These are phyloP conservation scores for Salix udensis DNA, from an alignment of 345 rosid genomes.

Conservation along the genomic window DNA sequence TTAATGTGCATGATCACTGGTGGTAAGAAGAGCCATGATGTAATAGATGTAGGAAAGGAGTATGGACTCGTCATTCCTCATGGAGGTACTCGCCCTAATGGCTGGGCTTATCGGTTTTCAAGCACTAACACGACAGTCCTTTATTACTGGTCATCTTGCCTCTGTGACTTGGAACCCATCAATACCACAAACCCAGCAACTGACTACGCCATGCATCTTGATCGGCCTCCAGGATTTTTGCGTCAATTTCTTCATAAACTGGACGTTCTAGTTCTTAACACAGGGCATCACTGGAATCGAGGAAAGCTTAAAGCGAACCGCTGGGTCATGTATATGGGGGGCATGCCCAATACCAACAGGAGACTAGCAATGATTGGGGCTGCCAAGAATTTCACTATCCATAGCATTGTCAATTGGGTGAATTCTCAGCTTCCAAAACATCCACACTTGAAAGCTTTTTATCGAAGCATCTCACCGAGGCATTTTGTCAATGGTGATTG, in stretches of 20 bases:
- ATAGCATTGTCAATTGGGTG: conserved; percentile 66
- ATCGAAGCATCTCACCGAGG: conserved; percentile 72
- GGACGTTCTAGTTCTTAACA: conserved; percentile 67
- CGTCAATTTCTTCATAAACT: conserved; percentile 48
- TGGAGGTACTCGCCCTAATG: conserved; percentile 56
- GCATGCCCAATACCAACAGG: conserved; percentile 47
- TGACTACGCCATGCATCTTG: conserved; percentile 77
- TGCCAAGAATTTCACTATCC: conserved; percentile 70
- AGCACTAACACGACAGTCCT: conserved; percentile 65
- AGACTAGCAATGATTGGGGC: conserved; percentile 53
- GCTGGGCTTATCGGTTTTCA: conserved; percentile 75
- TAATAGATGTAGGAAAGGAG: conserved; percentile 55
- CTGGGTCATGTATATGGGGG: conserved; percentile 74
- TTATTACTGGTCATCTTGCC: conserved; percentile 71
- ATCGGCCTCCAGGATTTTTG: conserved; percentile 73
- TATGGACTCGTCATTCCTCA: conserved; percentile 50
- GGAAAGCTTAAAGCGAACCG: conserved; percentile 61
- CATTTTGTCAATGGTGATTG: conserved; percentile 81
- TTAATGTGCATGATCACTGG: conserved; percentile 78
- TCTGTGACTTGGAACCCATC: conserved; percentile 62
- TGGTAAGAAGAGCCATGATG: conserved; percentile 44
- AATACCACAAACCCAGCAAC: conserved; percentile 42
- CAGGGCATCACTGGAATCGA: conserved; percentile 82
- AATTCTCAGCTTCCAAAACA: conserved; percentile 53
- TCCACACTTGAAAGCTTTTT: conserved; percentile 58